Base-by-base conservation (phyloP, 495 filamentous ascomycete genomes). In the Hypoxylon trugodes region DNA sequence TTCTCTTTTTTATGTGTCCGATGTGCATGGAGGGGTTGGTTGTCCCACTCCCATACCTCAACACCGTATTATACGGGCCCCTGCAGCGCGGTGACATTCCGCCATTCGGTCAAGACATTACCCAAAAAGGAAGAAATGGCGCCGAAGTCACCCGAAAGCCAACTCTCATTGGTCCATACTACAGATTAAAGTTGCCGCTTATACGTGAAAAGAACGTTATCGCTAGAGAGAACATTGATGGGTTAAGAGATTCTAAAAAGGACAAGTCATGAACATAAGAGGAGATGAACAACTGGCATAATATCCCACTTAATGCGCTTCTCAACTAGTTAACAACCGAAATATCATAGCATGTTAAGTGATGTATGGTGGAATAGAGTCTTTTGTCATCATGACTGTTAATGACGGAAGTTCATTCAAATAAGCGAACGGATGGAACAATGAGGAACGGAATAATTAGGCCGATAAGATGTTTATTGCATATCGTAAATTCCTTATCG, bases 51-150 rank as follows among this genome's bases (percentile, higher is more conserved):
- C 21, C 21, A 19, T 13, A 10, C 32, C 22, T 32, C 16, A 16
- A 13, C 22, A 36, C 56, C 46, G 37, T 51, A 43, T 59, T 37
- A 36, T 24, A 35, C 25, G 36, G 36, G 28, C 10, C 28, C 10
- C 4, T 24, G 19, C 2, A 30, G 12, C 47, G 15, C n/a, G 54
- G 21, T n/a, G 24, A n/a, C 21, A 42, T 36, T 38, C 47, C 47
- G 37, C 48, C 38, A 52, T 47, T 53, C 54, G 48, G 61, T 65
- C 32, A 19, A 33, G 25, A 13, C 46, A 57, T 58, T 64, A 40
- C 60, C 16, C 21, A 38, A 45, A 47, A 15, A 38, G 40, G 46
- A 51, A 50, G 26, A 30, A 43, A 9, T 26, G 13, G 38, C 16
- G 28, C 46, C 46, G 32, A 19, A 48, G 28, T 22, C 46, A 33